Evolutionary conservation across 495 filamentous ascomycete genomes (phyloP).

Genomic region (Penicillium ochrochloron): DNA sequence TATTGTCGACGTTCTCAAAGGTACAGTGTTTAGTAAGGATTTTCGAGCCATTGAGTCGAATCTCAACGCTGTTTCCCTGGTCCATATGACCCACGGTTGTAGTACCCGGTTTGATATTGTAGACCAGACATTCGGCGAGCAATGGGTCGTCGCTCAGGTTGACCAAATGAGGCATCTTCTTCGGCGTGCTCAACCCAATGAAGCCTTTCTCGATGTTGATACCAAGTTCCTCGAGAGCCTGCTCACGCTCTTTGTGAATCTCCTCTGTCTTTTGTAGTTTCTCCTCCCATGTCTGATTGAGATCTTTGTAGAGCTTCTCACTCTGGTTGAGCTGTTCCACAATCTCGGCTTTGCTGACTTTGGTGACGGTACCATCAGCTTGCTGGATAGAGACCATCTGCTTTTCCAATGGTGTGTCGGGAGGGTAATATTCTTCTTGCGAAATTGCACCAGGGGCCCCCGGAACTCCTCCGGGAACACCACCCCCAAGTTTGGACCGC

Average conservation of each 20-base stretch:
- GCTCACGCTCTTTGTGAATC: slow-evolving; percentile 96
- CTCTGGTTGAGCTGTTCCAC: slow-evolving; percentile 93
- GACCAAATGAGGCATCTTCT: slow-evolving; percentile 98
- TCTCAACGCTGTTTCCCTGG: slow-evolving; percentile 78
- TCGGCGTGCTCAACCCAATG: slow-evolving; percentile 91
- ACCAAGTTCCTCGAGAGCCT: slow-evolving; percentile 92
- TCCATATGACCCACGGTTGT: slow-evolving; percentile 93
- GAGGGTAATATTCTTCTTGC: slow-evolving; percentile 81
- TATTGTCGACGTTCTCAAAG: slow-evolving; percentile 90
- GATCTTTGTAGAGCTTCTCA: slow-evolving; percentile 93
- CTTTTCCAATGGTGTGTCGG: slow-evolving; percentile 89
- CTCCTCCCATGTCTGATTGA: slow-evolving; percentile 99
- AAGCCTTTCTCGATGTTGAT: slow-evolving; percentile 99
- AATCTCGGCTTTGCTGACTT: slow-evolving; percentile 98
- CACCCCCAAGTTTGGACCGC: slow-evolving; percentile 82
- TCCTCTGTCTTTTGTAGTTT: slow-evolving; percentile 92
- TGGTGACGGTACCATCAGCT: slow-evolving; percentile 84
- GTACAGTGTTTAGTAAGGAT: slow-evolving; percentile 91
- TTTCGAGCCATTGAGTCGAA: slow-evolving; percentile 89
- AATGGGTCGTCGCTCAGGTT: slow-evolving; percentile 97
- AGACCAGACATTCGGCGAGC: slow-evolving; percentile 94
- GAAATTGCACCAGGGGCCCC: slow-evolving; percentile 46
- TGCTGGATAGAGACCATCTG: slow-evolving; percentile 95
- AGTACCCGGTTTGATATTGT: slow-evolving; percentile 94
- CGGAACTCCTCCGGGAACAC: slow-evolving; percentile 48